These are phyloP conservation scores for Tremellales sp. DNA, from an alignment of 1,284 basidiomycete species.

Conservation along the genomic window DNA sequence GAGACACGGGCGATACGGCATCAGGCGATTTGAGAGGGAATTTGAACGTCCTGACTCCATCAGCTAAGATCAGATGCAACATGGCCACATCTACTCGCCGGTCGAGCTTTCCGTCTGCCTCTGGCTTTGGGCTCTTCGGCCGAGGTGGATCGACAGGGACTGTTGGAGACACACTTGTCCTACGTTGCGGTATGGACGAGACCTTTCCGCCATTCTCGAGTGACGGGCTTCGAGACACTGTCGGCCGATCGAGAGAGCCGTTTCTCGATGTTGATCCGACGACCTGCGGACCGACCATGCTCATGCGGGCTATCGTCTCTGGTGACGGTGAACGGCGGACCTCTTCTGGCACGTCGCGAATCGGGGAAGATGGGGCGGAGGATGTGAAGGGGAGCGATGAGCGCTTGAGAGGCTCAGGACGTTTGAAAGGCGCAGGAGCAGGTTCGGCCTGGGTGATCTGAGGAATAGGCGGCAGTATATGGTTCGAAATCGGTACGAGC, in stretches of 20 bases:
- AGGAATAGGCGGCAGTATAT: conserved; percentile 66
- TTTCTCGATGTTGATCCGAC: conserved; percentile 1
- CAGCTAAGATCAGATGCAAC: background rate
- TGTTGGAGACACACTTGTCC: background rate
- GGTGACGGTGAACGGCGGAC: conserved; percentile 40
- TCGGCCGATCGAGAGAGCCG: background rate
- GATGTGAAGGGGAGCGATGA: conserved; percentile 31
- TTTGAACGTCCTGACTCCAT: conserved; percentile 34
- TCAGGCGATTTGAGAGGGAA: conserved; percentile 29
- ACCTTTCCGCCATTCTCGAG: conserved; percentile 9
- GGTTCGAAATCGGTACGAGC: conserved; percentile 78
- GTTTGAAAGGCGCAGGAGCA: conserved; percentile 53
- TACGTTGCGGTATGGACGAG: conserved; percentile 16
- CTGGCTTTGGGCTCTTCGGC: conserved; percentile 43
- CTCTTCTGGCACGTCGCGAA: conserved; percentile 22
- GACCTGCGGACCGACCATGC: conserved; percentile 29
- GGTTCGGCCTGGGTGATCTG: conserved; percentile 15
- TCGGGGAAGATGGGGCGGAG: conserved; percentile 21
- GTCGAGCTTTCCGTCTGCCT: conserved; percentile 46
- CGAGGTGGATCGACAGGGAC: conserved; percentile 15
- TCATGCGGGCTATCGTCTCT: conserved; percentile 47
- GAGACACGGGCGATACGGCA: background rate
- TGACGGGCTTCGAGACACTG: conserved; percentile 7
- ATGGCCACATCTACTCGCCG: conserved; percentile 12
- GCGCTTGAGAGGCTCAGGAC: conserved; percentile 35